Evolutionary conservation across 2,329 filamentous ascomycete species (phyloP), one percentile per base, ranked within the genome.

Genomic region (Talaromyces islandicus): DNA sequence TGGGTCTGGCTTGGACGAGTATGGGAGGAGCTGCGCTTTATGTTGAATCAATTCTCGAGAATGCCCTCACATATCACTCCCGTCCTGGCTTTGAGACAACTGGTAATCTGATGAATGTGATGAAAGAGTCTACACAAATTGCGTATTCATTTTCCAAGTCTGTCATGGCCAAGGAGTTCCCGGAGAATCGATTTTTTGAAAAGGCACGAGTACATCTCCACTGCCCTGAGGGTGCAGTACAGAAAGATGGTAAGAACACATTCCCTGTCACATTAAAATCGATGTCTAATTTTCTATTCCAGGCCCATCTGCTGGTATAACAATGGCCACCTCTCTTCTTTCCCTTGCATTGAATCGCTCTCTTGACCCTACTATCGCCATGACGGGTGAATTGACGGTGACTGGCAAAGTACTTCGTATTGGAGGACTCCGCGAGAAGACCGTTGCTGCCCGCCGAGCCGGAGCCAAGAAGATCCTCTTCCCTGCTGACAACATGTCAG

Each of bases 1-100:
- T 99, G 94, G 94, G 94, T 65, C 84, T 99, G 57, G 94, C 94
- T 7, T 99, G 94, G 94, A 99, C 95, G 7, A 91, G 92, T 71
- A 91, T 99, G 85, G 94, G 94, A 63, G 94, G 94, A 62, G 91
- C 94, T 4, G 94, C 94, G 56, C 87, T 99, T 73, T 99, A 99
- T 75, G 91, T 99, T 60, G 94, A 99, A 77, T 95, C 92, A 1
- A 97, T 99, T 64, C 80, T 99, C 56, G 92, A 99, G 73, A 89
- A 87, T 62, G 86, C 90, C 0, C 83, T 97, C 54, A 86, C 86
- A 11, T 82, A 87, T 29, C 83, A 83, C 60, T 93, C 90, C 27
- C 84, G 88, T 19, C 89, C 93, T 7, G 85, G 89, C 19, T 81
- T 99, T 50, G 91, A 96, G 70, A 92, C 92, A 62, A 99, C 94